Evolutionary conservation across 805 yeast species (phyloP).

Genomic region (Millerago galiae): DNA sequence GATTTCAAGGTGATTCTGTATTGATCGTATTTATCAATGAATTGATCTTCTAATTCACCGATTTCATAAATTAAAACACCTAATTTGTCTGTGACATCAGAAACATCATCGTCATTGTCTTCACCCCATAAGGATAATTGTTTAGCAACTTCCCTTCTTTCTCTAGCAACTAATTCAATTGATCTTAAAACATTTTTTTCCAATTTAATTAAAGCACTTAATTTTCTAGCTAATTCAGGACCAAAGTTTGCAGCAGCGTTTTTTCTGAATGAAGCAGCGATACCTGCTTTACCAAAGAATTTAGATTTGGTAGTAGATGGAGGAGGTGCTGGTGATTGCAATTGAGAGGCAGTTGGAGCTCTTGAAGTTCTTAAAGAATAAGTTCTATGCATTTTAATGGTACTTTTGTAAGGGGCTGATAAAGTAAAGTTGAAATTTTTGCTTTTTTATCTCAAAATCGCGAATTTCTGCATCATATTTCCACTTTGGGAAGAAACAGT

Average conservation of each 20-base stretch:
- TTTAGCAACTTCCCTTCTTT: conserved; percentile 94
- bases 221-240: conserved; percentile 89
- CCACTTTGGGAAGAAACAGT: too few relatives aligned
- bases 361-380: conserved; percentile 72
- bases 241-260: conserved; percentile 88
- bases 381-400: conserved; percentile 78
- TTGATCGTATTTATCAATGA: conserved; percentile 96
- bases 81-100: conserved; percentile 94
- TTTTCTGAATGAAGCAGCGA: conserved; percentile 68
- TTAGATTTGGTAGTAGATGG: conserved; percentile 62
- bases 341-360: conserved; percentile 79
- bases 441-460: too few relatives aligned
- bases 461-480: too few relatives aligned
- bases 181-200: conserved; percentile 95
- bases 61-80: conserved; percentile 94
- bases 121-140: conserved; percentile 98
- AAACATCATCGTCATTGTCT: conserved; percentile 93
- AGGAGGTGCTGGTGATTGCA: conserved; percentile 78
- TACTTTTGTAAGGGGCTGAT: too few relatives aligned
- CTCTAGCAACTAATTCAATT: conserved; percentile 86
- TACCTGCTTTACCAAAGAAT: conserved; percentile 70
- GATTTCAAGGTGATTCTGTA: conserved; percentile 94
- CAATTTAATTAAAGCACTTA: conserved; percentile 87
- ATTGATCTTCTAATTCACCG: conserved; percentile 97
- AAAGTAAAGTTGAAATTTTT: too few relatives aligned